Conservation (phyloP, 2,329 filamentous ascomycete genomes). For the Orbilia oligospora region DNA sequence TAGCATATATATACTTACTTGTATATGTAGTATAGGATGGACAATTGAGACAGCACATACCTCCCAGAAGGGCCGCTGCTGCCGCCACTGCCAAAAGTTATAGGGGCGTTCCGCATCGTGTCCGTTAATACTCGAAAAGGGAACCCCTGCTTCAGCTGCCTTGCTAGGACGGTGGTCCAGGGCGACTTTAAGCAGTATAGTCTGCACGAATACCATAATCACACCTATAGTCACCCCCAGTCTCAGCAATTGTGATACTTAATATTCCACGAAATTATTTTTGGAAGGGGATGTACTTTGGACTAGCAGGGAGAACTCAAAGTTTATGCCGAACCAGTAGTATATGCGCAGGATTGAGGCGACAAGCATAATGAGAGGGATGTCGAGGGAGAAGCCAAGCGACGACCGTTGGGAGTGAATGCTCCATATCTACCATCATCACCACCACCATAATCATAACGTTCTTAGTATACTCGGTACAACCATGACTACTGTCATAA, state of each 20-base stretch:
- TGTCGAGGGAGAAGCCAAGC: slow-evolving; percentile 78
- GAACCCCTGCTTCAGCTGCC: slow-evolving; percentile 66
- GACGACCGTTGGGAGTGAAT: slow-evolving; percentile 77
- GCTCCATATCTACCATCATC: slow-evolving; percentile 62
- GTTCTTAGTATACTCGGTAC: not conserved
- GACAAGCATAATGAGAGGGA: slow-evolving; percentile 79
- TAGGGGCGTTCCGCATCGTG: slow-evolving; percentile 56
- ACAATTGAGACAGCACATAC: slow-evolving; percentile 14
- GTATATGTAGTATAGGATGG: not conserved
- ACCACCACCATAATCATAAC: not conserved
- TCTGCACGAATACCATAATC: slow-evolving; percentile 76
- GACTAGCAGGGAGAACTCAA: slow-evolving; percentile 75
- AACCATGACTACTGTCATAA: too few species aligned
- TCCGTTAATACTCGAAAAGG: slow-evolving; percentile 32
- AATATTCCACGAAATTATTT: not conserved
- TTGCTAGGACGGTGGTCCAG: slow-evolving; percentile 77
- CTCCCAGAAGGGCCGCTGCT: slow-evolving; percentile 74
- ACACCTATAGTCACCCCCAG: slow-evolving; percentile 65
- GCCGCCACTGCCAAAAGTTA: slow-evolving; percentile 62
- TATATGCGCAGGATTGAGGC: slow-evolving; percentile 79
- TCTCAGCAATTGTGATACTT: too few species aligned
- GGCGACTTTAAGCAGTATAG: slow-evolving; percentile 76
- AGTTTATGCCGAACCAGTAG: slow-evolving; percentile 78
- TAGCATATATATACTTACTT: not conserved
- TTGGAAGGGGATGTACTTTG: slow-evolving; percentile 69